Evolutionary conservation across 768 basidiomycete genomes (phyloP), one percentile per base, ranked within the genome.

Genomic region (Boletus vinaceobasis): DNA sequence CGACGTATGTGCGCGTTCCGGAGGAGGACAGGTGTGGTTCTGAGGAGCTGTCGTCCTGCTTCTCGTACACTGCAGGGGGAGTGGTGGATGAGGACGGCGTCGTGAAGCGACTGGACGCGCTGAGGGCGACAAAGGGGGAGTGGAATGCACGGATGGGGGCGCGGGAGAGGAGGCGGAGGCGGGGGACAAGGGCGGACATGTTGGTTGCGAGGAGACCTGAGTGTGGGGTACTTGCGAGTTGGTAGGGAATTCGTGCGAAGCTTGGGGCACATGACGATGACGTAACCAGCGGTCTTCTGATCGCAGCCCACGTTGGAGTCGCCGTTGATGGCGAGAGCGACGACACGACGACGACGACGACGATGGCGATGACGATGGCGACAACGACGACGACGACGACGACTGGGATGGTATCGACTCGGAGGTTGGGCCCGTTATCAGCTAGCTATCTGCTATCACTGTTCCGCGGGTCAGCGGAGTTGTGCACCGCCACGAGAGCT

Each of bases 1-100:
- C 87, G 58, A 89, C 85, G 62, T 89, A 86, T 33, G 84, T 85
- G 53, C 78, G 83, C 31, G 77, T 76, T 33, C 81, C 83, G 35
- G 73, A 67, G 36, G 69, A 70, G 2, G 77, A 69, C 21, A 71
- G 43, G 55, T 74, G 66, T 1, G 81, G 79, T 61, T 86, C 83
- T 33, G 77, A 64, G 23, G 78, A 73, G 59, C 68, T 67, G 60
- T 86, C 82, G 52, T 71, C 43, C 61, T 86, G 79, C 66, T 88
- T 88, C 68, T 88, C 85, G 70, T 89, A 86, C 11, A 75, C 61
- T n/a, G n/a, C n/a, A 17, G 61, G 50, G 15, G 70, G 50, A 47
- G 69, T 35, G 19, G 73, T 63, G 48, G 73, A 61, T 13, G 71
- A 56, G 49, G 71, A 39, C 13, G 74, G 50, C 23, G 70, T 61